Evolutionary conservation across 108 stramenopile genomes (phyloP).

Genomic region (Pseudonitzschia multistriata): DNA sequence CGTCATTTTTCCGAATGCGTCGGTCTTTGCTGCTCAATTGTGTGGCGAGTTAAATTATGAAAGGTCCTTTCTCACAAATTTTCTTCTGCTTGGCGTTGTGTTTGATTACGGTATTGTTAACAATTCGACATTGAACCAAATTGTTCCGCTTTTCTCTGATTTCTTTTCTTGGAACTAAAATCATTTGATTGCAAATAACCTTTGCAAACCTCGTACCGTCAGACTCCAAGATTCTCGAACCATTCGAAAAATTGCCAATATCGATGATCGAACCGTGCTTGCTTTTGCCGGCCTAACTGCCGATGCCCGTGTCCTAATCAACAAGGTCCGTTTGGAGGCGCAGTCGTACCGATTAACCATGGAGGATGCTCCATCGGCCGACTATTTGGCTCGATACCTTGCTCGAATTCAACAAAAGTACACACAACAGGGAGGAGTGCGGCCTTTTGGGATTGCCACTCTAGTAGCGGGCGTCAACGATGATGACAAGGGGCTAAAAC

Average conservation of each 20-base stretch:
- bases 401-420: slow-evolving; percentile 98
- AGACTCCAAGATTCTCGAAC: slow-evolving; percentile 97
- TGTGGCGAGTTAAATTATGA: not conserved
- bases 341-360: slow-evolving; percentile 98
- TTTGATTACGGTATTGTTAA: not conserved
- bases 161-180: not conserved
- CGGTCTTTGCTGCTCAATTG: not conserved
- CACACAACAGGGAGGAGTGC: slow-evolving; percentile 98
- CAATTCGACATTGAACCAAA: not conserved
- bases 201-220: not conserved
- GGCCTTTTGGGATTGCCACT: slow-evolving; percentile 98
- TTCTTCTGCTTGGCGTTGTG: not conserved
- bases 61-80: not conserved
- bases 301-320: slow-evolving; percentile 97
- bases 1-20: not conserved
- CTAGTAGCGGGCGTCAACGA: slow-evolving; percentile 85
- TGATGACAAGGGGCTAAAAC: slow-evolving; percentile 52
- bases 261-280: slow-evolving; percentile 92
- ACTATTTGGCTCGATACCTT: slow-evolving; percentile 97
- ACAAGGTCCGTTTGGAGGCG: slow-evolving; percentile 92
- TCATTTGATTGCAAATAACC: not conserved
- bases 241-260: slow-evolving; percentile 95
- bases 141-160: not conserved
- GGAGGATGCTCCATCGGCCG: slow-evolving; percentile 97
- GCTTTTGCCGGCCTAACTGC: slow-evolving; percentile 99